phyloP scores from a whole-genome alignment of 257 asterid species.

The Solanum boliviense region DNA sequence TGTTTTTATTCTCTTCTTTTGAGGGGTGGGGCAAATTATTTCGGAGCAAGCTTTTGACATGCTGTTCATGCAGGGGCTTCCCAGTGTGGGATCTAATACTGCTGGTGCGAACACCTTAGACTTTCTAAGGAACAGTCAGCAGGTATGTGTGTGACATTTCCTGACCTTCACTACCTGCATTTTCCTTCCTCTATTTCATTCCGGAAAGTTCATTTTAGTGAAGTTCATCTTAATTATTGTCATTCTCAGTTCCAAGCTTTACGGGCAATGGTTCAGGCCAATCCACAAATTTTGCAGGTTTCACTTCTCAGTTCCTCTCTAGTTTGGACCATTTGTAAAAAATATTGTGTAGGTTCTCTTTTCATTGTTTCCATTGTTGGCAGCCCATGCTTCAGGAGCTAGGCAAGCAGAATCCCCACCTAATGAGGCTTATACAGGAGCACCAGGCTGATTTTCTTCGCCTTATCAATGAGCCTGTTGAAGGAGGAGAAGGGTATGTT shows the following conservation, averaged over 20 bases:
- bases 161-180: neutral
- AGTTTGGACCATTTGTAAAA: neutral
- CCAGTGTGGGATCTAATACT: slow-evolving; percentile 44
- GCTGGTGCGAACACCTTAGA: slow-evolving; percentile 60
- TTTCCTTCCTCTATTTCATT: neutral
- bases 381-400: slow-evolving; percentile 94
- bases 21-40: neutral
- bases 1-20: neutral
- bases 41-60: neutral
- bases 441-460: slow-evolving; percentile 85
- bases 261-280: slow-evolving; percentile 81
- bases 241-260: slow-evolving; percentile 64
- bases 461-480: slow-evolving; percentile 71
- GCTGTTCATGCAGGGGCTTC: slow-evolving; percentile 42
- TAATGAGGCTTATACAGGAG: slow-evolving; percentile 67
- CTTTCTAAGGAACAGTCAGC: slow-evolving; percentile 68
- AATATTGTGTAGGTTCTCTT: neutral
- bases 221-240: neutral
- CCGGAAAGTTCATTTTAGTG: neutral
- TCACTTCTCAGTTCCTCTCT: neutral
- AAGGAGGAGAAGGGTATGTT: slow-evolving; percentile 68
- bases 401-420: slow-evolving; percentile 76
- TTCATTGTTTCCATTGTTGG: slow-evolving; percentile 13
- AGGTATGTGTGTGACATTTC: slow-evolving; percentile 22
- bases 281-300: slow-evolving; percentile 61